phyloP scores from a whole-genome alignment of 129 eudicot species.

The Calendula officinalis region DNA sequence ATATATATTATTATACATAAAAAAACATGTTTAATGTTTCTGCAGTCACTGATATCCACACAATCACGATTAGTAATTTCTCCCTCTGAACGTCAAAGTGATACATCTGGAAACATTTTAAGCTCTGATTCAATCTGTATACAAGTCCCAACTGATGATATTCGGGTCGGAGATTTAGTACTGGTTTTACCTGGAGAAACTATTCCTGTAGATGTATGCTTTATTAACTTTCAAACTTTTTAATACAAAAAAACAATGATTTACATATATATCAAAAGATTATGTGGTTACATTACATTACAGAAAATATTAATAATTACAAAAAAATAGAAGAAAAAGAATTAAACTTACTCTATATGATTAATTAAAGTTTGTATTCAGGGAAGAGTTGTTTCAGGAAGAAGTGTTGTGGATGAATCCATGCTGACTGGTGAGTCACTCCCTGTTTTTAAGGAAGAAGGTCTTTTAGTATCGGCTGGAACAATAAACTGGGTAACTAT shows the following conservation, averaged over 20 bases:
- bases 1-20: background rate
- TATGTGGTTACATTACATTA: background rate
- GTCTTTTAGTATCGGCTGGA: slow-evolving; percentile 80
- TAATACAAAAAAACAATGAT: too few species aligned
- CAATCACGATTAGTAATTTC: slow-evolving; percentile 75
- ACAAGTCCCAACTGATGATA: slow-evolving; percentile 87
- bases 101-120: slow-evolving; percentile 44
- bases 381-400: slow-evolving; percentile 89
- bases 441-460: slow-evolving; percentile 86
- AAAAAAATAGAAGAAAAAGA: too few species aligned
- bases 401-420: slow-evolving; percentile 97
- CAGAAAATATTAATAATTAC: background rate
- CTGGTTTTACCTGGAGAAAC: slow-evolving; percentile 97
- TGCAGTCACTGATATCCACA: slow-evolving; percentile 92
- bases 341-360: slow-evolving; percentile 14
- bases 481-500: slow-evolving; percentile 86
- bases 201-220: slow-evolving; percentile 88
- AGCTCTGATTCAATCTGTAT: slow-evolving; percentile 72
- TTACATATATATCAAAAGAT: background rate
- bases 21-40: slow-evolving; percentile 22
- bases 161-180: slow-evolving; percentile 70
- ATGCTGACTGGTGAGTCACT: slow-evolving; percentile 97
- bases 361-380: slow-evolving; percentile 30
- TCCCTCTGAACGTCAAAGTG: slow-evolving; percentile 58
- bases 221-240: slow-evolving; percentile 17